Evolutionary conservation across 495 filamentous ascomycete genomes (phyloP).

Genomic region (Bombardia bombarda): DNA sequence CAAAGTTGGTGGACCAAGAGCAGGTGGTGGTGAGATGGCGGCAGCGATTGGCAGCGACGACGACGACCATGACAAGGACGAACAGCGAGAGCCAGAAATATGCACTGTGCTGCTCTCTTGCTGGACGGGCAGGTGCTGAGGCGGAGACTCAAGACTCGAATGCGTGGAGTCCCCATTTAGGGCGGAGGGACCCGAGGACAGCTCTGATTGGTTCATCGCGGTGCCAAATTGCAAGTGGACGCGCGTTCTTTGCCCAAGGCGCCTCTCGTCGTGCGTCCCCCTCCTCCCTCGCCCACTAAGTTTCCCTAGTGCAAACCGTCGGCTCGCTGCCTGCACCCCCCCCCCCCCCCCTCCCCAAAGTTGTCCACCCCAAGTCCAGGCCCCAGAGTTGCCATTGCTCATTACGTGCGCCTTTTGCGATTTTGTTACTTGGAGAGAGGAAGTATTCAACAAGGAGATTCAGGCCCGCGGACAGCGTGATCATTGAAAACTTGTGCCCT

Average conservation of each 20-base stretch:
- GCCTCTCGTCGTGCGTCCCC: constrained; percentile 14
- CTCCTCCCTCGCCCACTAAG: constrained; percentile 1
- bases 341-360: background rate
- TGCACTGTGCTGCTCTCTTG: background rate
- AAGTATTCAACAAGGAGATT: background rate
- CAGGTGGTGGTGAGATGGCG: no score
- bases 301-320: constrained; percentile 6
- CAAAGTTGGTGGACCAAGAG: no score
- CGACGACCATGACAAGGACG: no score
- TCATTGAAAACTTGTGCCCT: background rate
- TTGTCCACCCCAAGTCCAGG: background rate
- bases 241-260: constrained; percentile 20
- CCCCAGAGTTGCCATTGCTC: background rate
- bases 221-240: constrained; percentile 15
- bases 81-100: no score
- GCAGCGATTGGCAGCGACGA: no score
- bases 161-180: constrained; percentile 16
- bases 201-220: constrained; percentile 12
- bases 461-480: no score
- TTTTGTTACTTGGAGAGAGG: no score
- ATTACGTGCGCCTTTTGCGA: constrained; percentile 1
- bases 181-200: constrained; percentile 16
- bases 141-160: constrained; percentile 10
- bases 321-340: constrained; percentile 8
- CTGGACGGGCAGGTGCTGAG: constrained; percentile 6